Conservation (phyloP, 345 rosid genomes). For the Eucalyptus guilfoylei region DNA sequence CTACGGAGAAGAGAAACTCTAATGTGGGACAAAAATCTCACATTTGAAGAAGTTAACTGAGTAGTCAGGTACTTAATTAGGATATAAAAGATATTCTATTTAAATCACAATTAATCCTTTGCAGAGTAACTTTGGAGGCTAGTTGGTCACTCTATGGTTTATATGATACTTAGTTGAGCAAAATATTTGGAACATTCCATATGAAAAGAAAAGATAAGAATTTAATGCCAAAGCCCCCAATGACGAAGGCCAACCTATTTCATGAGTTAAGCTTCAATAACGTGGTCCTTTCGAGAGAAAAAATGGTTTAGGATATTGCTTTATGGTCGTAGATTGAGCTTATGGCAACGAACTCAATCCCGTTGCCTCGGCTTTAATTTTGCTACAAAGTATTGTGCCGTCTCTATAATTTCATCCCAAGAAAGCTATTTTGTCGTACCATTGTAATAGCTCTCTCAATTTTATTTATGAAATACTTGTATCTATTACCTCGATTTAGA, state of each 20-base stretch:
- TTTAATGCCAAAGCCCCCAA: not conserved
- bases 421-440: not conserved
- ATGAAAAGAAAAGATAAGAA: too few species aligned
- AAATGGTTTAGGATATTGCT: not conserved
- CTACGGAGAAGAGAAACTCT: too few species aligned
- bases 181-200: not conserved
- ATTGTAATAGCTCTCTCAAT: not conserved
- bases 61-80: not conserved
- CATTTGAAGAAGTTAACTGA: too few species aligned
- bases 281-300: not conserved
- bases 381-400: not conserved
- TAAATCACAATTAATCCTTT: not conserved
- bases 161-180: not conserved
- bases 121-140: not conserved
- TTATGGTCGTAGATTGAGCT: not conserved
- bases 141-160: not conserved
- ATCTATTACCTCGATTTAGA: not conserved
- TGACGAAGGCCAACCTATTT: not conserved
- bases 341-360: not conserved
- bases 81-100: not conserved
- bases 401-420: too few species aligned
- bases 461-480: not conserved
- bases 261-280: not conserved
- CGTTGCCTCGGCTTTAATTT: not conserved
- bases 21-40: too few species aligned